Conservation (phyloP, 352 stramenopile species). For the Poterioochromonas sp. region DNA sequence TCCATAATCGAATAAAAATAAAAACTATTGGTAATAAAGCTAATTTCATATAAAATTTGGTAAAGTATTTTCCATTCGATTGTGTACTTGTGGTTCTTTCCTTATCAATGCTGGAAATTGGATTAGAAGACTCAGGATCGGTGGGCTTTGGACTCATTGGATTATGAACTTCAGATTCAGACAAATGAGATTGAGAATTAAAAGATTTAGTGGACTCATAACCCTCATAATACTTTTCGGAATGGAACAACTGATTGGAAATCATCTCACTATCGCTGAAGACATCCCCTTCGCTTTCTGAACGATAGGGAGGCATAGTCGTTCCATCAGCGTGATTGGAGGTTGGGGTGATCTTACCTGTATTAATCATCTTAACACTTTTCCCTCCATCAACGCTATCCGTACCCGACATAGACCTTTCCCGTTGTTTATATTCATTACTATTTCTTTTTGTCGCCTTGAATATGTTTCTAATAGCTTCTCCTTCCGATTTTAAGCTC, state of each 20-base stretch:
- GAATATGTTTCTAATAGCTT: no score
- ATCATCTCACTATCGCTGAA: not conserved
- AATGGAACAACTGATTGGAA: not conserved
- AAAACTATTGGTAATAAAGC: conserved; percentile 20
- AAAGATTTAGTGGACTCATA: not conserved
- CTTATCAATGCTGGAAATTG: no score
- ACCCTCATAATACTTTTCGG: not conserved
- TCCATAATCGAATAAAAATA: conserved; percentile 25
- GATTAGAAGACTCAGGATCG: no score
- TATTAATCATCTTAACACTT: no score
- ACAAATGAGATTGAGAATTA: not conserved
- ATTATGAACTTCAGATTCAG: not conserved
- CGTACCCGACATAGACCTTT: no score
- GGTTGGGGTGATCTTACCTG: not conserved
- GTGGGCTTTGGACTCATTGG: not conserved
- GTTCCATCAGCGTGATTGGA: not conserved
- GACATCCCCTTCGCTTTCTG: not conserved
- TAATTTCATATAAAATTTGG: conserved; percentile 16
- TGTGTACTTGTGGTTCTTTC: not conserved
- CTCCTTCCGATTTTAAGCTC: no score
- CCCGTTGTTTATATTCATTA: not conserved
- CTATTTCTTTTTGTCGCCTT: no score
- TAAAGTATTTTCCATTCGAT: not conserved
- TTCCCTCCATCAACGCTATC: no score
- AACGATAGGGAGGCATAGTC: not conserved